Evolutionary conservation across 352 stramenopile species (phyloP), one percentile per base, ranked within the genome.

Genomic region (Globisporangium parvum): DNA sequence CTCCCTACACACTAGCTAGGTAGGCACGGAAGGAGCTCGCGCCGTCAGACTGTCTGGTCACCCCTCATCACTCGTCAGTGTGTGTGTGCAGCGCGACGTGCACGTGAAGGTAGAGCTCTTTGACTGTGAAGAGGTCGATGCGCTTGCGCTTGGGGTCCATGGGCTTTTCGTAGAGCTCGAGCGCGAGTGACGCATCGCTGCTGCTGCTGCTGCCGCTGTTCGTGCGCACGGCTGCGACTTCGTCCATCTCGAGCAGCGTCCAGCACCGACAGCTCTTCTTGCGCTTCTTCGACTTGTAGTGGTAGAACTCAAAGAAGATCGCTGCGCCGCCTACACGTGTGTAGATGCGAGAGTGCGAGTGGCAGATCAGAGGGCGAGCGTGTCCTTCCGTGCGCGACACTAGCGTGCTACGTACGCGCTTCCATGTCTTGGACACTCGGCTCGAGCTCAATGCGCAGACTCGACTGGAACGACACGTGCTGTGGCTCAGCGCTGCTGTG

Each of bases 181-280:
- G 66, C 20, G 73, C 71, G 2, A 74, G 71, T 6, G 31, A 1
- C 6, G 31, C 31, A 10, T 62, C 20, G 1, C 54, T 56, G 15
- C 59, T 46, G 28, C 66, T 66, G 15, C 21, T 18, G 28, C 12
- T 18, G 5, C 8, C 33, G 35, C 6, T 47, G 37, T 21, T 28
- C 21, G 31, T 28, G 28, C n/a, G 49, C 39, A 31, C 21, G 18
- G 37, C 5, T n/a, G 26, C 31, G 37, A 90, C 54, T 53, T 90
- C 79, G 58, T 90, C 79, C 77, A 88, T 64, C 63, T 90, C 79
- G 9, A 90, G 60, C 33, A 90, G 47, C 6, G 79, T 63, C 79
- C 79, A 90, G 69, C 79, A 90, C 24, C 79, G 77, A 17, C 78
- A 87, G 52, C 76, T 87, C 46, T 90, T 85, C 51, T 88, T 90